Evolutionary conservation across 179 eudicot species (phyloP).

Genomic region (Carnegiea gigantea): DNA sequence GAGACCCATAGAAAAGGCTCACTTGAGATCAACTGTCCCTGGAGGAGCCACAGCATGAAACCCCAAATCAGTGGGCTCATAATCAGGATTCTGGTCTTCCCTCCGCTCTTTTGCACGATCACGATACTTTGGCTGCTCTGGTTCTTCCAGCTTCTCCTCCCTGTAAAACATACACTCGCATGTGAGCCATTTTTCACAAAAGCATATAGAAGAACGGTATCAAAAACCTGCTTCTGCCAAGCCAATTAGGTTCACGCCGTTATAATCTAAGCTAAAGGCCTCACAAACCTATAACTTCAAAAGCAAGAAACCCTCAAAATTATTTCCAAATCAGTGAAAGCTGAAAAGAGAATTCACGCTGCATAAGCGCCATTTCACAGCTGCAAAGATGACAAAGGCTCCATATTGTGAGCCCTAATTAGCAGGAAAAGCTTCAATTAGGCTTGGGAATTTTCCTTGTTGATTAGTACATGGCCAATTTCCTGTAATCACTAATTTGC

Average conservation of each 20-base stretch:
- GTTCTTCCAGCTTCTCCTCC: constrained; percentile 88
- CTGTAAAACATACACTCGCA: constrained; percentile 32
- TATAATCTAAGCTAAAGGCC: neutral
- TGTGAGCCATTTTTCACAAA: neutral
- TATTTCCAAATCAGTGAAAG: neutral
- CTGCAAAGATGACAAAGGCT: neutral
- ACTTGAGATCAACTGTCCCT: constrained; percentile 75
- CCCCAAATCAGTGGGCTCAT: constrained; percentile 77
- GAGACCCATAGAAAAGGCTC: constrained; percentile 19
- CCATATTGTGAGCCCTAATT: neutral
- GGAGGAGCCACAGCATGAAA: constrained; percentile 99
- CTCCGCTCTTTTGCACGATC: constrained; percentile 96
- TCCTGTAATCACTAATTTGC: neutral
- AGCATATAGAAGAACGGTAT: neutral
- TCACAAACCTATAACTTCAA: neutral
- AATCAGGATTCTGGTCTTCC: constrained; percentile 96
- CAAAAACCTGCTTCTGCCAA: neutral
- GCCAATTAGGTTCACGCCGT: neutral
- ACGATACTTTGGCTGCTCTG: constrained; percentile 72
- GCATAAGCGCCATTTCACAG: neutral
- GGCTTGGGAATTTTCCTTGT: neutral
- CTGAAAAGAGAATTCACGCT: neutral
- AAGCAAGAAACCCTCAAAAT: neutral
- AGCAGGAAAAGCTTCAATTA: neutral
- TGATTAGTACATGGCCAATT: neutral